Evolutionary conservation across 1,139 yeast genomes (phyloP), one percentile per base, ranked within the genome.

Genomic region (Zygosaccharomyces pseudobailii): DNA sequence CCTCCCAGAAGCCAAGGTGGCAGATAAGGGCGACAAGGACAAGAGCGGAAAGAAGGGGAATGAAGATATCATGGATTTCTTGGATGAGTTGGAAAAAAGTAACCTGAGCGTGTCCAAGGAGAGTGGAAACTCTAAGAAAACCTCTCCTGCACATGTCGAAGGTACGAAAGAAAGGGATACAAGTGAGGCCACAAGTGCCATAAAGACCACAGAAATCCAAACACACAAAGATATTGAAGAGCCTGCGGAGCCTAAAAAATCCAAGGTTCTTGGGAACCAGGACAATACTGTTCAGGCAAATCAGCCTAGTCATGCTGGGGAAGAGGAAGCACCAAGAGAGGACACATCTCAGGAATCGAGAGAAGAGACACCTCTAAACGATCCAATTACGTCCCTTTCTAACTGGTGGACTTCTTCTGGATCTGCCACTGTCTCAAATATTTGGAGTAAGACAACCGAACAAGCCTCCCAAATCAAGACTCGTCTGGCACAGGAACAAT

Each of bases 361-460:
- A 50, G 20, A 38, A 17, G 60, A 55, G 3, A 54, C 51, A 22
- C 58, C 64, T 22, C 69, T 76, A 10, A 71, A 72, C 43, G 92
- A 84, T 61, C 89, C 95, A 13, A 75, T 87, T 33, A 74, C 84
- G 0, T 75, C 89, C 1, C 68, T 87, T 46, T 73, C 94, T 5
- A 80, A 75, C 45, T 90, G 97, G 96, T 87, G 89, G 87, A 78
- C 79, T 4, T 73, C 72, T 3, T 82, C 82, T 45, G 96, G 96
- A 0, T 80, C 94, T 1, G 75, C 78, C 4, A 85, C 84, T 35
- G 94, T 88, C 3, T 78, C 84, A 3, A 78, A 80, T 5, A 57
- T 84, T 10, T 83, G 88, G 88, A 85, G 80, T 40, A 68, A 65
- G 46, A 68, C 71, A 6, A 57, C 67, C 8, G 66, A 55, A 49